Evolutionary conservation across 129 eudicot species (phyloP).

Genomic region (Cynara cardunculus): DNA sequence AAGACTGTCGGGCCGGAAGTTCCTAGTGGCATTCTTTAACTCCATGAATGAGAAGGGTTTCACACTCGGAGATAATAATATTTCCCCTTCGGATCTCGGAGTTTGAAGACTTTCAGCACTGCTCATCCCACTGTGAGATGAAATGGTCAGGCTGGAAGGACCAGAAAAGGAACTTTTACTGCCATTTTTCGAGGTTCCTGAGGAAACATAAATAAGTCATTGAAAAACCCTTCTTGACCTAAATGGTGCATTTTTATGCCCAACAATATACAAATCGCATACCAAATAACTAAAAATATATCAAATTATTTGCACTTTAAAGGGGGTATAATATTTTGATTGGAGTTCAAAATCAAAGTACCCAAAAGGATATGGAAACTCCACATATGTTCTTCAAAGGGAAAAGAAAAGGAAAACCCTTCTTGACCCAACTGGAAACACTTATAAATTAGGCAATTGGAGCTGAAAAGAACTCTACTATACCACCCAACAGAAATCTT

Average conservation of each 20-base stretch:
- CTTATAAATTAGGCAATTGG: neutral
- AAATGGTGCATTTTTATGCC: too few relatives aligned
- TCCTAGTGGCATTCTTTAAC: conserved; percentile 60
- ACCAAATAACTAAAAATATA: too few relatives aligned
- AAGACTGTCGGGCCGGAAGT: conserved; percentile 65
- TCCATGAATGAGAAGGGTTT: conserved; percentile 56
- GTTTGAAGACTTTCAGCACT: conserved; percentile 52
- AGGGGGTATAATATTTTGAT: too few relatives aligned
- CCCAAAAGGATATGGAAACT: too few relatives aligned
- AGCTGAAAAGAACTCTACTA: neutral
- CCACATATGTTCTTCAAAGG: neutral
- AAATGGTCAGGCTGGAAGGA: conserved; percentile 39
- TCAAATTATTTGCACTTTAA: too few relatives aligned
- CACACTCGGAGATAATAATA: conserved; percentile 50
- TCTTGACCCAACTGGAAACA: neutral
- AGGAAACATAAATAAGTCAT: neutral
- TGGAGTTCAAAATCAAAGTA: too few relatives aligned
- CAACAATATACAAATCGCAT: too few relatives aligned
- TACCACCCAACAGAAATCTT: neutral
- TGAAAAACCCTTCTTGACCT: neutral
- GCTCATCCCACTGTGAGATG: conserved; percentile 34
- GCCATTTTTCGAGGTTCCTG: conserved; percentile 41
- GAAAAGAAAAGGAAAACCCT: neutral
- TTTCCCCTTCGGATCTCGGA: conserved; percentile 64
- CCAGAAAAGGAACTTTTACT: conserved; percentile 38